A percentile compares a stretch with the other conserved stretches of the same genome.
Evolutionary conservation across 2,329 filamentous ascomycete species (phyloP).

Genomic region (Alternaria arbusti): DNA sequence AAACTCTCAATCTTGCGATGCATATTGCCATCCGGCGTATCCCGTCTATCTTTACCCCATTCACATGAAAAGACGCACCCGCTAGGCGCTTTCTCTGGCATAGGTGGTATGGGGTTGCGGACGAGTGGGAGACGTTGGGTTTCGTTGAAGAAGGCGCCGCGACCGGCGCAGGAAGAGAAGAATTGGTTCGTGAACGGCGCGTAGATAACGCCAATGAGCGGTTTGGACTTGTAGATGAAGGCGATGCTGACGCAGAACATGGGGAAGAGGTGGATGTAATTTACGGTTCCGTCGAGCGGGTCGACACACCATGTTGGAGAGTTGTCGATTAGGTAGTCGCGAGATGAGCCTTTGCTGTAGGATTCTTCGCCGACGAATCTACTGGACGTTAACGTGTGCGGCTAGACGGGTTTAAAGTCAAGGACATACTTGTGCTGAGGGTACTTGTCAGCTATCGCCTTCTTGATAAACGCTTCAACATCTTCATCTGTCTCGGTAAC

Average conservation of each 20-base stretch:
- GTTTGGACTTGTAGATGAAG: slow-evolving; percentile 65
- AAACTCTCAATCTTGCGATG: slow-evolving; percentile 76
- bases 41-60: slow-evolving; percentile 79
- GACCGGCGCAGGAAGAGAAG: slow-evolving; percentile 70
- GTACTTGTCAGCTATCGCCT: slow-evolving; percentile 64
- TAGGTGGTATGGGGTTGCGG: slow-evolving; percentile 65
- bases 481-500: slow-evolving; percentile 80
- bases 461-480: slow-evolving; percentile 73
- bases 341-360: slow-evolving; percentile 71
- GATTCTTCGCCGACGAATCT: slow-evolving; percentile 81
- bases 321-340: slow-evolving; percentile 69
- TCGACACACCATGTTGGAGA: slow-evolving; percentile 78
- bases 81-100: slow-evolving; percentile 69
- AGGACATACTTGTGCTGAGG: slow-evolving; percentile 67
- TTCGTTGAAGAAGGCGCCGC: slow-evolving; percentile 74
- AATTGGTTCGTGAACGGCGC: slow-evolving; percentile 73
- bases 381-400: background rate
- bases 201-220: slow-evolving; percentile 74
- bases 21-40: slow-evolving; percentile 71
- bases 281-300: slow-evolving; percentile 79
- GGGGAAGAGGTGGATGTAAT: slow-evolving; percentile 80
- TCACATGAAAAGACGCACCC: slow-evolving; percentile 77
- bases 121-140: slow-evolving; percentile 68
- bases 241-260: slow-evolving; percentile 84
- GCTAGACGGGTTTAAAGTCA: accelerated